Percentiles rank a stretch among this genome's conserved stretches.
Evolutionary conservation across 1,284 basidiomycete genomes (phyloP).

Genomic region (Moesziomyces sp.): DNA sequence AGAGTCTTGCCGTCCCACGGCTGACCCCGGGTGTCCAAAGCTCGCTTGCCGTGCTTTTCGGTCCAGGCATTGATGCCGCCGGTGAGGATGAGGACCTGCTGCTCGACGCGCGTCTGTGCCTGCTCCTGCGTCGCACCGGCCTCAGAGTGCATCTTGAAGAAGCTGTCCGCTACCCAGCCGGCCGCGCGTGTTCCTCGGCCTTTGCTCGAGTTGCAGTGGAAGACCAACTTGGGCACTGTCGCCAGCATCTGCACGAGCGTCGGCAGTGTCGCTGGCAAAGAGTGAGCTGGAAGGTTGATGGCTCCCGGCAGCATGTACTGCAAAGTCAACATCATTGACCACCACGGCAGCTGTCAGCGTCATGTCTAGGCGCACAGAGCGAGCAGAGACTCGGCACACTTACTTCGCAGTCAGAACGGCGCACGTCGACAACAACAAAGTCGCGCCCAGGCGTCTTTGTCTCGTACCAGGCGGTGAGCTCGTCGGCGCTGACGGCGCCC

Average conservation of each 20-base stretch:
- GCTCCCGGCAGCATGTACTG: conserved; percentile 64
- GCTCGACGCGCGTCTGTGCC: conserved; percentile 25
- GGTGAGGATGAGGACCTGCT: conserved; percentile 53
- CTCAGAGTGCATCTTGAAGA: conserved; percentile 34
- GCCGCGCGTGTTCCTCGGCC: conserved; percentile 59
- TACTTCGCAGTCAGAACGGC: conserved; percentile 55
- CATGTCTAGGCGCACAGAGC: not conserved
- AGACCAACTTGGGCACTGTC: conserved; percentile 59
- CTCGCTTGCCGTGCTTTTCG: conserved; percentile 38
- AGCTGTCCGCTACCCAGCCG: conserved; percentile 63
- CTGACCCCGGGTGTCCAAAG: conserved; percentile 37
- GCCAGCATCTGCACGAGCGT: conserved; percentile 59
- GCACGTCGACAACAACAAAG: conserved; percentile 55
- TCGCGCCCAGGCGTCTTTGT: conserved; percentile 38
- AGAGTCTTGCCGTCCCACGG: conserved; percentile 40
- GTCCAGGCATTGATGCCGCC: conserved; percentile 62
- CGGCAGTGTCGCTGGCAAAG: conserved; percentile 64
- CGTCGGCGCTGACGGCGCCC: conserved; percentile 41
- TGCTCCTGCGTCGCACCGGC: conserved; percentile 14
- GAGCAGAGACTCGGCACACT: not conserved
- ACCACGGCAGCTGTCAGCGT: too few relatives aligned
- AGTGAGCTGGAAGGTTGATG: conserved; percentile 68
- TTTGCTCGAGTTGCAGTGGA: conserved; percentile 66
- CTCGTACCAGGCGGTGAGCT: conserved; percentile 33
- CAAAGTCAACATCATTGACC: too few relatives aligned